Evolutionary conservation across 2,329 filamentous ascomycete genomes (phyloP), one percentile per base, ranked within the genome.

Genomic region (Talaromyces sp.): DNA sequence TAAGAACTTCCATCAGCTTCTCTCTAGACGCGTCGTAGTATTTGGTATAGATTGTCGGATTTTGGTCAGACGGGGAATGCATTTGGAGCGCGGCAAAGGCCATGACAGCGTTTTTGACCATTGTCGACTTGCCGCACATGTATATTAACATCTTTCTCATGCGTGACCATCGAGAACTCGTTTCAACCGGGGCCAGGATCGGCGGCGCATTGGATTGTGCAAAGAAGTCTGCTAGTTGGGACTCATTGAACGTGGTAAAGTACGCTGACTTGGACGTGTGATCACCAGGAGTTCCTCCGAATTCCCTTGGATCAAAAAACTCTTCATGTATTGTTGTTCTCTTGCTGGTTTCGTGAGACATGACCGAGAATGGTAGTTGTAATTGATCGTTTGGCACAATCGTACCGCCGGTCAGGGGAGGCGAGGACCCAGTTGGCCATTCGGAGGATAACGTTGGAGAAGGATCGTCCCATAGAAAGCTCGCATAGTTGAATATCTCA

Each of bases 161-260:
- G 0, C 77, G 73, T 2, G 78, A 71, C 82, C 82, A 84, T 56
- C 78, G 80, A 64, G 79, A 80, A 58, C 81, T 78, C 7, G 80
- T 81, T 64, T 84, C 82, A 0, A 84, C 78, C 54, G 83, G 79
- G 19, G 79, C 78, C 4, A 84, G 74, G 29, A 60, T 60, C 10
- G 58, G 58, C 5, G 58, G 58, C 13, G 55, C 58, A 9, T 49
- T 60, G 29, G 57, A 59, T 17, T 43, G 31, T 21, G 58, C 53
- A 17, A 60, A 60, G 24, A 43, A 60, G 21, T 60, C 43, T 24
- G 43, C 50, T 51, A 60, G 19, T 7, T 60, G 52, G 17, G 54
- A 29, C 27, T 56, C 58, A 24, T 24, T 60, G 43, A 52, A 24
- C 10, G 53, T 43, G 10, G 51, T 46, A 24, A 41, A 27, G 14